Evolutionary conservation across 352 stramenopile genomes (phyloP).

Genomic region (Pythium folliculosum): DNA sequence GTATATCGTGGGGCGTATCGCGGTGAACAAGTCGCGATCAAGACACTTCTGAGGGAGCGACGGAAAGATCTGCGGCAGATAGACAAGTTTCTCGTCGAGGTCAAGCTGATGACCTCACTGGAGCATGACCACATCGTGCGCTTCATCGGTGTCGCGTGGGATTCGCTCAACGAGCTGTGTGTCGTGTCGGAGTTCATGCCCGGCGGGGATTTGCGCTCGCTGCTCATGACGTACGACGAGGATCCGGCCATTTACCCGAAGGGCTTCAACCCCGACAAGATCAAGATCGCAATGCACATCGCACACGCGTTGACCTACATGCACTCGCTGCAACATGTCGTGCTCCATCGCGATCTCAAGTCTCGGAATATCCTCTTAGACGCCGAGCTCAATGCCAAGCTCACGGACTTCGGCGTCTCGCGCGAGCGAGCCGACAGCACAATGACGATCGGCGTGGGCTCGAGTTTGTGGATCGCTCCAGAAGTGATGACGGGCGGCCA

Average conservation of each 20-base stretch:
- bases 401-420: conserved; percentile 24
- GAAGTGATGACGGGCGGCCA: conserved; percentile 32
- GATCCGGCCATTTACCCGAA: neutral
- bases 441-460: conserved; percentile 19
- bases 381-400: conserved; percentile 13
- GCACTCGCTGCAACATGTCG: conserved; percentile 14
- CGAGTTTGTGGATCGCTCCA: conserved; percentile 32
- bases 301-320: conserved; percentile 17
- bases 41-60: conserved; percentile 56
- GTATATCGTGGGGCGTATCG: conserved; percentile 51
- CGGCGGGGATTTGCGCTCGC: conserved; percentile 9
- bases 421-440: conserved; percentile 11
- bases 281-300: conserved; percentile 20
- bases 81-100: conserved; percentile 50
- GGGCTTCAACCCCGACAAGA: conserved; percentile 18
- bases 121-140: conserved; percentile 63
- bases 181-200: conserved; percentile 35
- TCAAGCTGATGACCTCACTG: conserved; percentile 55
- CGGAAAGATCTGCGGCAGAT: conserved; percentile 54
- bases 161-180: conserved; percentile 29
- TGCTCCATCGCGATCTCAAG: conserved; percentile 23
- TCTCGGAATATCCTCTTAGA: conserved; percentile 21
- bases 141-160: conserved; percentile 72
- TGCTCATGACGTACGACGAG: conserved; percentile 2
- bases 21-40: conserved; percentile 52